Percentiles rank a stretch among this genome's conserved stretches.
These are phyloP conservation scores for Plasmodium gonderi DNA, from an alignment of 169 alveolate genomes.

Conservation along the genomic window DNA sequence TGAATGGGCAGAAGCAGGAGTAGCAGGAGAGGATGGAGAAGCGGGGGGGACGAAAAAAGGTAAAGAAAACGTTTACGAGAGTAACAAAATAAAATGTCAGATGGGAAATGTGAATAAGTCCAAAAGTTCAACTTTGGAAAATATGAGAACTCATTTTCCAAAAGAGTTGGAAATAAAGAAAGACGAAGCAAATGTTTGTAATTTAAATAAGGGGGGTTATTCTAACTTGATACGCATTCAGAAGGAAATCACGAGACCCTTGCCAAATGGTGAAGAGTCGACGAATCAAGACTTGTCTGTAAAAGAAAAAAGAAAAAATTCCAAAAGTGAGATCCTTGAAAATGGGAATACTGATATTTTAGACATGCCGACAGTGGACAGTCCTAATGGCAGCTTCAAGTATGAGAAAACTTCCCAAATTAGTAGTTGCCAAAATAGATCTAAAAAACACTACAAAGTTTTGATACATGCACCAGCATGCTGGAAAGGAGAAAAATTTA, in stretches of 20 bases:
- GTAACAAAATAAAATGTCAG: background rate
- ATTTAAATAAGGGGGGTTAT: background rate
- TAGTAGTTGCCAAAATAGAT: background rate
- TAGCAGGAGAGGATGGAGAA: background rate
- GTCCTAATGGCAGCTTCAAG: background rate
- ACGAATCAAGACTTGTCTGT: too few relatives aligned
- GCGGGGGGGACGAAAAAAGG: too few relatives aligned
- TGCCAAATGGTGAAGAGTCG: background rate
- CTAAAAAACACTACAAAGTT: constrained; percentile 31
- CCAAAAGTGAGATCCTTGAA: background rate
- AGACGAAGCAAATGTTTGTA: background rate
- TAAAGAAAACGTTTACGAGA: background rate
- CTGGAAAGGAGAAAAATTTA: constrained; percentile 63
- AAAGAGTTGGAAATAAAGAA: too few relatives aligned
- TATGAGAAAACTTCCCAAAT: background rate
- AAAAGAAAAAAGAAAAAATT: background rate
- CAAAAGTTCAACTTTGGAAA: background rate
- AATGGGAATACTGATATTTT: background rate
- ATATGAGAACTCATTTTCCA: background rate
- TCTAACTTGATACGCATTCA: background rate
- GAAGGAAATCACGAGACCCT: background rate
- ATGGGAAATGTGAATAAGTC: background rate
- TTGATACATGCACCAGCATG: constrained; percentile 72
- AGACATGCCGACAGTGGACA: background rate
- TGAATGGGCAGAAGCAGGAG: background rate